Evolutionary conservation across 352 stramenopile genomes (phyloP).

Genomic region (Phytophthora cactorum): DNA sequence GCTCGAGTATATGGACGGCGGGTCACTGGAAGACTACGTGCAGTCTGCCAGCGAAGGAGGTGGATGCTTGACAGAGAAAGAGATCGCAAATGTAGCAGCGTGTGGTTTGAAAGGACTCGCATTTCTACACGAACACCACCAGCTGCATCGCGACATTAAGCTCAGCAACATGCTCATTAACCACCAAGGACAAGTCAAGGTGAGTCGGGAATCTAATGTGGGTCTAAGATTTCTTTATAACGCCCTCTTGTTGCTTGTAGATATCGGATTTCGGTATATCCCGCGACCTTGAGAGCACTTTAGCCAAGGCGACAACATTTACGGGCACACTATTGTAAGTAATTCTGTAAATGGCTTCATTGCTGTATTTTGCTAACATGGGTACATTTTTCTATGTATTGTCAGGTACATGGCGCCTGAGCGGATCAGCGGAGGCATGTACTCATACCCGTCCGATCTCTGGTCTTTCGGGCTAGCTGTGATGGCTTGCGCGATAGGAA

Average conservation of each 20-base stretch:
- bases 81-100: slow-evolving; percentile 82
- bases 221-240: background rate
- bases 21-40: slow-evolving; percentile 86
- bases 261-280: slow-evolving; percentile 90
- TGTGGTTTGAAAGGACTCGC: slow-evolving; percentile 83
- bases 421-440: slow-evolving; percentile 91
- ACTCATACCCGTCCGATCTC: slow-evolving; percentile 88
- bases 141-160: slow-evolving; percentile 96
- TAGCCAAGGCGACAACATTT: slow-evolving; percentile 90
- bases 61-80: slow-evolving; percentile 59
- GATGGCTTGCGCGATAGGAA: slow-evolving; percentile 89
- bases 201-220: slow-evolving; percentile 13
- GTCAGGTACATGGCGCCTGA: slow-evolving; percentile 93
- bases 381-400: background rate
- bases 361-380: background rate
- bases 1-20: slow-evolving; percentile 95
- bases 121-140: slow-evolving; percentile 90
- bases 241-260: slow-evolving; percentile 21
- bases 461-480: slow-evolving; percentile 85
- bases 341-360: background rate
- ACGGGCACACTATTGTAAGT: slow-evolving; percentile 90
- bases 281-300: slow-evolving; percentile 78
- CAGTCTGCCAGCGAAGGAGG: slow-evolving; percentile 38
- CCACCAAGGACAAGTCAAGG: slow-evolving; percentile 75
- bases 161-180: slow-evolving; percentile 96